Percentiles rank a stretch among this genome's conserved stretches.
Evolutionary conservation across 441 rosid genomes (phyloP).

Genomic region (Adansonia grandidieri): DNA sequence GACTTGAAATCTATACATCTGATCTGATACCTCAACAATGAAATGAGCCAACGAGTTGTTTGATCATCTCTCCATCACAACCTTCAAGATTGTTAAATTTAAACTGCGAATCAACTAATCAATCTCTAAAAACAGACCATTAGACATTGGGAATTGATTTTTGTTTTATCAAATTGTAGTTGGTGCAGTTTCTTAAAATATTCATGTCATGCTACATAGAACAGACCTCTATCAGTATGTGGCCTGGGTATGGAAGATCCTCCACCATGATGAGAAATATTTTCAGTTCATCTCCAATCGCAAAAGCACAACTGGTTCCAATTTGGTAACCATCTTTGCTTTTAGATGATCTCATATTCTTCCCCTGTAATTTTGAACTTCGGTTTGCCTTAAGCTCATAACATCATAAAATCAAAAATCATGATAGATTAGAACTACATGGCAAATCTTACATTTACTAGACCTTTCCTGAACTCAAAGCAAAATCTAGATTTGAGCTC

Average conservation of each 20-base stretch:
- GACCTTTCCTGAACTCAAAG: not conserved
- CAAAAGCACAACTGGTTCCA: constrained; percentile 51
- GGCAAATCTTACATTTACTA: not conserved
- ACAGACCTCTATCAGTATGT: constrained; percentile 64
- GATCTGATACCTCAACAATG: constrained; percentile 54
- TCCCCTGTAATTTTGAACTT: constrained; percentile 37
- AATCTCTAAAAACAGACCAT: constrained; percentile 54
- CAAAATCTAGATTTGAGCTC: not conserved
- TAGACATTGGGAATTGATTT: constrained; percentile 42
- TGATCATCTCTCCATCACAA: constrained; percentile 43
- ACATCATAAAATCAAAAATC: not conserved
- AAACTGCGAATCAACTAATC: constrained; percentile 53
- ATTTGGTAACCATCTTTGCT: constrained; percentile 25
- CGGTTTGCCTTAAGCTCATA: not conserved
- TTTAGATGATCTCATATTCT: constrained; percentile 36
- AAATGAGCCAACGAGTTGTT: constrained; percentile 60
- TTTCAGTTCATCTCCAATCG: constrained; percentile 44
- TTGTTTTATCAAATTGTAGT: not conserved
- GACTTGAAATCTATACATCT: not conserved
- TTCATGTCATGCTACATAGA: not conserved
- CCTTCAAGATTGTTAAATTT: constrained; percentile 58
- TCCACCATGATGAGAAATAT: constrained; percentile 60
- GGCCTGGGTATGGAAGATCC: constrained; percentile 60
- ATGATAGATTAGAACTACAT: not conserved
- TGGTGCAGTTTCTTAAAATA: not conserved